Percentiles rank a stretch among this genome's conserved stretches.
These are phyloP conservation scores for Ulota crispa DNA, from an alignment of 225 moss, liverwort and hornwort genomes.

Conservation along the genomic window DNA sequence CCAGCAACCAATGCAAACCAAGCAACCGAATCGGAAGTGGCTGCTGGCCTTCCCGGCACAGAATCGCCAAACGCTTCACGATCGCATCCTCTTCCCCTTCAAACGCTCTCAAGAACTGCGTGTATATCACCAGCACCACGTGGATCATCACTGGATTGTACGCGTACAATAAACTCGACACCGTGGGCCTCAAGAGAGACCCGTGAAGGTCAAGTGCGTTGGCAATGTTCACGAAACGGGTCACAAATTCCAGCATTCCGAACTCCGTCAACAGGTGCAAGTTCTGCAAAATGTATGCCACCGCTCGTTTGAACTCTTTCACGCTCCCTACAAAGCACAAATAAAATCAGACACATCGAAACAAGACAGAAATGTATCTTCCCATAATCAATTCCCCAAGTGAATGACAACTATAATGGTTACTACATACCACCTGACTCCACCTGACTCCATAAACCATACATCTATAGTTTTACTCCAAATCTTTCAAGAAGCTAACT, in stretches of 20 bases:
- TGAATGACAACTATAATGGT: background rate
- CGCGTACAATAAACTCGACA: conserved; percentile 64
- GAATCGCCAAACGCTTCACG: conserved; percentile 66
- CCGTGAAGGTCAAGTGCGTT: conserved; percentile 84
- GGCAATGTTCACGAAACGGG: conserved; percentile 80
- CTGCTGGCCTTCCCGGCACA: conserved; percentile 79
- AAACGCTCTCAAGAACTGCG: conserved; percentile 71
- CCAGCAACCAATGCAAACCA: conserved; percentile 89
- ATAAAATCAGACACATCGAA: background rate
- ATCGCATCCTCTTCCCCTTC: conserved; percentile 63
- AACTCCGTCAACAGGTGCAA: conserved; percentile 78
- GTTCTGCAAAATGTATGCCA: conserved; percentile 82
- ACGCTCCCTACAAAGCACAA: conserved; percentile 69
- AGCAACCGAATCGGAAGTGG: conserved; percentile 79
- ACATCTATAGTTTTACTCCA: background rate
- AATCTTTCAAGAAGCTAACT: background rate
- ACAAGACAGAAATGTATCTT: background rate
- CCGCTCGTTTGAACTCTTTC: conserved; percentile 85
- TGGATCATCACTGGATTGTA: conserved; percentile 92
- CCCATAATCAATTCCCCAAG: background rate
- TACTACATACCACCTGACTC: background rate
- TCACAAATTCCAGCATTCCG: conserved; percentile 92
- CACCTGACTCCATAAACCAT: background rate
- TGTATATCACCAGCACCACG: conserved; percentile 70
- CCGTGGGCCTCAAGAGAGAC: conserved; percentile 73